A percentile compares a stretch with the other conserved stretches of the same genome.
These are phyloP conservation scores for Phytophthora aleatoria DNA, from an alignment of 352 stramenopile species.

Conservation along the genomic window DNA sequence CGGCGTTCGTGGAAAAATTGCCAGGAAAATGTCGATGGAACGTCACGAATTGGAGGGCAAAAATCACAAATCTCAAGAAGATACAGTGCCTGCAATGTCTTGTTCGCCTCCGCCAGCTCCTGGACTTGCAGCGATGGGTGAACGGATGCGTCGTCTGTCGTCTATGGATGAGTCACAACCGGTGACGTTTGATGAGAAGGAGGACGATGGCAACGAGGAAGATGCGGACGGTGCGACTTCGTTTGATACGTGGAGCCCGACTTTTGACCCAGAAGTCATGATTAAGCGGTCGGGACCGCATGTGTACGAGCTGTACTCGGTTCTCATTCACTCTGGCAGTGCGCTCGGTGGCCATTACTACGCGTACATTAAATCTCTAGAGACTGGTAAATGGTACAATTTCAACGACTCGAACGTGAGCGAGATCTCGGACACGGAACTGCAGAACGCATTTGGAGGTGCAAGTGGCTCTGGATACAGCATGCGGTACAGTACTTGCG, in stretches of 20 bases:
- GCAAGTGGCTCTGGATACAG: slow-evolving; percentile 59
- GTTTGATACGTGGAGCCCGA: slow-evolving; percentile 73
- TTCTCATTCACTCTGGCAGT: slow-evolving; percentile 93
- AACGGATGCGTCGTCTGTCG: slow-evolving; percentile 53
- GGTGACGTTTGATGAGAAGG: slow-evolving; percentile 38
- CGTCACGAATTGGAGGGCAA: slow-evolving; percentile 72
- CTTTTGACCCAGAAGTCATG: slow-evolving; percentile 69
- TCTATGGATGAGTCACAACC: slow-evolving; percentile 79
- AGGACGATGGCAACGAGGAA: slow-evolving; percentile 26
- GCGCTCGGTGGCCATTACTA: slow-evolving; percentile 94
- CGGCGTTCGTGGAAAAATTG: slow-evolving; percentile 58
- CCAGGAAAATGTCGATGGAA: slow-evolving; percentile 88
- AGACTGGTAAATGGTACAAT: slow-evolving; percentile 85
- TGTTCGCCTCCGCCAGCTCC: slow-evolving; percentile 26
- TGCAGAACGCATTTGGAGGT: slow-evolving; percentile 79
- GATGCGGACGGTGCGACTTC: slow-evolving; percentile 15
- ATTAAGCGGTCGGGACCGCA: slow-evolving; percentile 68
- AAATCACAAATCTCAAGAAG: slow-evolving; percentile 22
- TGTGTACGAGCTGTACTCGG: slow-evolving; percentile 92
- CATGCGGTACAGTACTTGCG: slow-evolving; percentile 75
- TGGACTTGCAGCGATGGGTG: slow-evolving; percentile 14
- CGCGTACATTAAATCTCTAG: slow-evolving; percentile 92
- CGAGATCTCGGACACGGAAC: slow-evolving; percentile 76
- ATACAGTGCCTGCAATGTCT: slow-evolving; percentile 10
- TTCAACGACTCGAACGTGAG: slow-evolving; percentile 88